Conservation (phyloP, 139 green algal species). For the Tetradesmus obliquus region DNA sequence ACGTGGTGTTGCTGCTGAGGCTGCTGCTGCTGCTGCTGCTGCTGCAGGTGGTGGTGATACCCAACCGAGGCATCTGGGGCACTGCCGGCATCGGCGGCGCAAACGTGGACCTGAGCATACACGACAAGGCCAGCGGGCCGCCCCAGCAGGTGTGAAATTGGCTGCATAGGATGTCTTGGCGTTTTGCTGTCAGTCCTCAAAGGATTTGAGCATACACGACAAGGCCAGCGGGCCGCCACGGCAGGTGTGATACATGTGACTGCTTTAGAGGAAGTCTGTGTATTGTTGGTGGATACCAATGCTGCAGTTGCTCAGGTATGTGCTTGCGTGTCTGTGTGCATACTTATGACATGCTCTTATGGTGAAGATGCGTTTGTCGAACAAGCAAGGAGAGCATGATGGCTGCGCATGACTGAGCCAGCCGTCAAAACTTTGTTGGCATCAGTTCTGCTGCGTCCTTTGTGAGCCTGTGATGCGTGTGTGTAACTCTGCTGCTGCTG, state of each 20-base stretch:
- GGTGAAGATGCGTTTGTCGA: too few relatives aligned
- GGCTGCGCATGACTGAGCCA: too few relatives aligned
- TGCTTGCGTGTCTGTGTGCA: too few relatives aligned
- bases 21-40: background rate
- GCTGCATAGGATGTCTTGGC: too few relatives aligned
- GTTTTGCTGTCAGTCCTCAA: too few relatives aligned
- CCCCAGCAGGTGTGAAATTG: background rate
- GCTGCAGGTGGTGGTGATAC: conserved; percentile 45
- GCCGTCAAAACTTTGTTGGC: too few relatives aligned
- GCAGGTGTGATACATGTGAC: background rate
- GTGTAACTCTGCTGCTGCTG: background rate
- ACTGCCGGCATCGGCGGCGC: conserved; percentile 74
- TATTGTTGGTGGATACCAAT: too few relatives aligned
- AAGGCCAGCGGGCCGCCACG: background rate
- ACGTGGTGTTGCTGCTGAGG: too few relatives aligned
- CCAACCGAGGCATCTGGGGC: conserved; percentile 74
- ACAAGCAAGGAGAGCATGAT: too few relatives aligned
- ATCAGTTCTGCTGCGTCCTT: background rate
- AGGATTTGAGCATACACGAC: conserved; percentile 59
- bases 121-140: conserved; percentile 39
- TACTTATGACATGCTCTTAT: too few relatives aligned
- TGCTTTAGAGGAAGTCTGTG: too few relatives aligned
- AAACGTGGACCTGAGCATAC: conserved; percentile 74
- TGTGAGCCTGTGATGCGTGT: background rate
- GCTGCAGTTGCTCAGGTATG: too few relatives aligned